Conservation (phyloP, 768 basidiomycete species). For the Suillus lakei region DNA sequence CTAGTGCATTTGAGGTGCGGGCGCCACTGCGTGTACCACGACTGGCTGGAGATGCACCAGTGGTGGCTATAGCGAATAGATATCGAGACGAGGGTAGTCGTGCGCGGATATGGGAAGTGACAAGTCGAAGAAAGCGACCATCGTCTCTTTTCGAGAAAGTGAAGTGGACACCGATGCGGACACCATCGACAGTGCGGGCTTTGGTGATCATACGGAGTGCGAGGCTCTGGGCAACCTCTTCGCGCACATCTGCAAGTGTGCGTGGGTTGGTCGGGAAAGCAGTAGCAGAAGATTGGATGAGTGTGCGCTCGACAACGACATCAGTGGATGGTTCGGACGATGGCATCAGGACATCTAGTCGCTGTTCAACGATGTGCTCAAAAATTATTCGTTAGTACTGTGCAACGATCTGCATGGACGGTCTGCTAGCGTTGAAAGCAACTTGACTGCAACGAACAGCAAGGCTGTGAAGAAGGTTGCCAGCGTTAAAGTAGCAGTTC, state of each 20-base stretch:
- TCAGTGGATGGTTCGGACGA: slow-evolving; percentile 34
- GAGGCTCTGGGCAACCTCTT: slow-evolving; percentile 61
- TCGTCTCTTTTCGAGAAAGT: slow-evolving; percentile 64
- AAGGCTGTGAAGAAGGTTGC: too few relatives aligned
- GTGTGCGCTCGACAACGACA: slow-evolving; percentile 9
- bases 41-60: slow-evolving; percentile 38
- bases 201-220: slow-evolving; percentile 58
- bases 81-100: slow-evolving; percentile 47
- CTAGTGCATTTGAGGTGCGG: slow-evolving; percentile 46
- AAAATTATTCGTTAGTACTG: background rate
- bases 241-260: slow-evolving; percentile 63
- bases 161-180: slow-evolving; percentile 62
- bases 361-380: background rate
- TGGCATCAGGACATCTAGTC: slow-evolving; percentile 1
- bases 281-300: slow-evolving; percentile 10
- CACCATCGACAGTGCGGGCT: slow-evolving; percentile 54
- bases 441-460: background rate
- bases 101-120: slow-evolving; percentile 53
- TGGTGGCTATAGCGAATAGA: slow-evolving; percentile 61
- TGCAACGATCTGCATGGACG: background rate
- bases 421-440: background rate
- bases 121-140: slow-evolving; percentile 56
- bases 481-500: background rate
- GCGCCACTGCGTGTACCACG: background rate
- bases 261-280: slow-evolving; percentile 31